Evolutionary conservation across 208 protist genomes (phyloP), one percentile per base, ranked within the genome.

Genomic region (Spongospora subterranea): DNA sequence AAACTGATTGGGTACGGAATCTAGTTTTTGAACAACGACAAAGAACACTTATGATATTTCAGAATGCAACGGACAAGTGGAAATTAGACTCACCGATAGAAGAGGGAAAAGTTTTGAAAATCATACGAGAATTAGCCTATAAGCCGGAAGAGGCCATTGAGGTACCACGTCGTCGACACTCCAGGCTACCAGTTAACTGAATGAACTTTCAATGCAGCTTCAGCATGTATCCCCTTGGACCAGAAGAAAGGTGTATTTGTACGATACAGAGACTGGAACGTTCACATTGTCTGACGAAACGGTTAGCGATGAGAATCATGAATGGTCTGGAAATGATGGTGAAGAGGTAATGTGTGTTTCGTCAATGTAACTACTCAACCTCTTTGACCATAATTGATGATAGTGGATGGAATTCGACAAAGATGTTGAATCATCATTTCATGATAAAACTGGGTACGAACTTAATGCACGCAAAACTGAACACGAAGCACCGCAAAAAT

Each of bases 71-170:
- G 35, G 71, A 82, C 40, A 82, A 82, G 35, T 82, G 71, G 71
- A 82, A 35, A 43, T n/a, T 82, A n/a, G 71, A 82, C n/a, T 35
- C 71, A 20, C 71, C 71, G n/a, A 43, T 82, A 40, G 71, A 82
- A 43, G 6, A 6, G 6, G 71, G 71, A 35, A 6, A 35, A 6
- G 71, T 82, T 35, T n/a, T 82, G 17, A 35, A n/a, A n/a, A 82
- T 82, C 71, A 82, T n/a, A 13, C 6, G 71, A 43, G 71, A 82
- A 43, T 20, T 82, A n/a, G 71, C n/a, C 35, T 13, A 6, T 13
- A 82, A 82, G 35, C 71, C 71, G 35, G 71, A 82, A 20, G 71
- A 82, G n/a, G 17, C n/a, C 17, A 6, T 82, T 6, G 71, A 82
- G 71, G 71, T 82, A n/a, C n/a, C n/a, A n/a, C n/a, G n/a, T n/a